Conservation (phyloP, 2,329 filamentous ascomycete genomes). For the Calcarisporium arbuscula region DNA sequence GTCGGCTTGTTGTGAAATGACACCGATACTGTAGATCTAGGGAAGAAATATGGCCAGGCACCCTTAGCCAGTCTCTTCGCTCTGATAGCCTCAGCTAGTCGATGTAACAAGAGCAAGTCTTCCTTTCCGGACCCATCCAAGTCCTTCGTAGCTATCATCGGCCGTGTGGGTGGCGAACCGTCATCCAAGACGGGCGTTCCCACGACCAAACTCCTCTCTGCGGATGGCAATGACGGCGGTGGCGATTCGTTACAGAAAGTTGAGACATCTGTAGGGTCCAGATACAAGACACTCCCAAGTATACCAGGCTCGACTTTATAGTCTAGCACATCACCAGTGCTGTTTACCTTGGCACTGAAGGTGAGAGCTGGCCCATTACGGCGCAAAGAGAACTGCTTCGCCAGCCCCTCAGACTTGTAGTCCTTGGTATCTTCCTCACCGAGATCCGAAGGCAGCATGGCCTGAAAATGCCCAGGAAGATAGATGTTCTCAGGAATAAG, state of each 20-base stretch:
- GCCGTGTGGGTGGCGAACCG: slow-evolving; percentile 24
- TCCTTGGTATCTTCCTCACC: slow-evolving; percentile 21
- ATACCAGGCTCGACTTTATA: slow-evolving; percentile 47
- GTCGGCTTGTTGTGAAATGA: slow-evolving; percentile 29
- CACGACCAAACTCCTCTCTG: slow-evolving; percentile 21
- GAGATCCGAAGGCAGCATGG: slow-evolving; percentile 47
- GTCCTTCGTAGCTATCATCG: slow-evolving; percentile 36
- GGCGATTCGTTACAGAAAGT: slow-evolving; percentile 32
- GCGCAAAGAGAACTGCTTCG: slow-evolving; percentile 49
- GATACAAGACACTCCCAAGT: slow-evolving; percentile 49
- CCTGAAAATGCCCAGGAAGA: slow-evolving; percentile 48
- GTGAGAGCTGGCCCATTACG: slow-evolving; percentile 48
- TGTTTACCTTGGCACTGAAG: slow-evolving; percentile 53
- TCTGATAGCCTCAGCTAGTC: slow-evolving; percentile 41
- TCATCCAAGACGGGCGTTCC: slow-evolving; percentile 16
- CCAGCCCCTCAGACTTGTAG: slow-evolving; percentile 29
- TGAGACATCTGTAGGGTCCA: slow-evolving; percentile 47
- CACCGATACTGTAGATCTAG: slow-evolving; percentile 36
- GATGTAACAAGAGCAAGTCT: slow-evolving; percentile 41
- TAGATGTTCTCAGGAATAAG: slow-evolving; percentile 55
- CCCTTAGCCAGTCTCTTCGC: slow-evolving; percentile 37
- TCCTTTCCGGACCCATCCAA: slow-evolving; percentile 35
- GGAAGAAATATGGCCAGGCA: slow-evolving; percentile 41
- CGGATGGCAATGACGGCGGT: slow-evolving; percentile 12
- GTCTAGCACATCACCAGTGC: slow-evolving; percentile 46